phyloP scores from a whole-genome alignment of 2,329 filamentous ascomycete genomes.

The Nigrospora osmanthi region DNA sequence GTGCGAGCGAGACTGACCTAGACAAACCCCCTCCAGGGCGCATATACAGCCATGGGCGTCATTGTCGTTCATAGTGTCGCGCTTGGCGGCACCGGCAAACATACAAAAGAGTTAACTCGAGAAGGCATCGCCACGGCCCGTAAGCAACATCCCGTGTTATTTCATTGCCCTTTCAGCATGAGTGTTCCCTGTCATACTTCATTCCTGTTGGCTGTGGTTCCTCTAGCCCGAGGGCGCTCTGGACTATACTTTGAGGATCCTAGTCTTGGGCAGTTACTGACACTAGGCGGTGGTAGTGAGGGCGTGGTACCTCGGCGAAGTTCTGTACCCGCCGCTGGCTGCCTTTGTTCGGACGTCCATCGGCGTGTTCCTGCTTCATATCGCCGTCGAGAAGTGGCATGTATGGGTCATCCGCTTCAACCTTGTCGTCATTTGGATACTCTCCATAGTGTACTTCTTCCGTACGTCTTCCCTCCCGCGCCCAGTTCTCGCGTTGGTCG shows the following conservation, averaged over 20 bases:
- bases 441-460: constrained; percentile 33
- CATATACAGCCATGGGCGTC: constrained; percentile 15
- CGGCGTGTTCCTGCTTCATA: constrained; percentile 30
- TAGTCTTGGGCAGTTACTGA: too few species aligned
- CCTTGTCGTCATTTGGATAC: constrained; percentile 24
- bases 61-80: constrained; percentile 24
- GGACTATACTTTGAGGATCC: too few species aligned
- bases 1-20: too few species aligned
- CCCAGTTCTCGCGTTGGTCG: neutral
- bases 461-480: neutral
- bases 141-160: too few species aligned
- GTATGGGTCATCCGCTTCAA: constrained; percentile 23
- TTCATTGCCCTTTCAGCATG: too few species aligned
- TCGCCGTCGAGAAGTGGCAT: constrained; percentile 25
- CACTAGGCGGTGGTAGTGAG: constrained; percentile 8
- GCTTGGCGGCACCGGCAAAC: constrained; percentile 19
- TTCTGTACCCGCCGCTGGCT: constrained; percentile 30
- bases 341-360: constrained; percentile 31
- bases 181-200: too few species aligned
- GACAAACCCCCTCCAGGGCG: too few species aligned
- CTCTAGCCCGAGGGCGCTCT: too few species aligned
- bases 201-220: too few species aligned
- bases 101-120: constrained; percentile 9
- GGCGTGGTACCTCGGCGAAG: constrained; percentile 30
- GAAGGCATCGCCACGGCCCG: constrained; percentile 15